Base-by-base conservation (phyloP, 345 rosid species). In the Populus pruinosa region DNA sequence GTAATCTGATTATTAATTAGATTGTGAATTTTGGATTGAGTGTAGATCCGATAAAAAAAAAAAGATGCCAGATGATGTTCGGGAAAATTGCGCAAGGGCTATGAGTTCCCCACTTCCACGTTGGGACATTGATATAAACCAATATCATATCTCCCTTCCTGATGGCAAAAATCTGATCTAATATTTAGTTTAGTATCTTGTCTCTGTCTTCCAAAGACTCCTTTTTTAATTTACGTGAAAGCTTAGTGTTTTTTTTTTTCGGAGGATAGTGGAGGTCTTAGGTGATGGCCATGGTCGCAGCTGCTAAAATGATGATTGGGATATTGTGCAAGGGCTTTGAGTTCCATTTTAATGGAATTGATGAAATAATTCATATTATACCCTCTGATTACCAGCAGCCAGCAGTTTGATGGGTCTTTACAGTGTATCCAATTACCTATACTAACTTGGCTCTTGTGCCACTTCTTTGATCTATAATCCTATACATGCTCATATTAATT, bases 281-380 rank as follows among this genome's bases (percentile, higher is more conserved):
- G 14, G 2, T 23, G 17, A 63, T 63, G 29, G 17, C 5, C 14
- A 8, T 13, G 31, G 21, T 65, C 14, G 66, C 29, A 9, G 36
- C 70, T 66, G 80, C 81, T 72, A 70, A 47, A 35, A 33, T 79
- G 83, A 78, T 78, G 82, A 68, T 72, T 36, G 76, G 79, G 82
- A 73, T 33, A 36, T 84, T 72, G 73, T n/a, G 55, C 77, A 72
- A 69, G 84, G 80, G 84, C 67, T 81, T 81, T 78, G 81, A 81
- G 62, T 76, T 78, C 80, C 74, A 21, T 29, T 78, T 62, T 69
- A 9, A 49, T 31, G 79, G 87, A 76, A 39, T 53, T n/a, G 29
- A 66, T 73, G 77, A 78, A 63, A 76, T 69, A 33, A 49, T n/a
- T 25, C 35, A 41, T 47, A 5, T 33, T 1, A 47, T 73, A 61